Conservation (phyloP, 2,329 filamentous ascomycete species). For the Achaetomium macrosporum region DNA sequence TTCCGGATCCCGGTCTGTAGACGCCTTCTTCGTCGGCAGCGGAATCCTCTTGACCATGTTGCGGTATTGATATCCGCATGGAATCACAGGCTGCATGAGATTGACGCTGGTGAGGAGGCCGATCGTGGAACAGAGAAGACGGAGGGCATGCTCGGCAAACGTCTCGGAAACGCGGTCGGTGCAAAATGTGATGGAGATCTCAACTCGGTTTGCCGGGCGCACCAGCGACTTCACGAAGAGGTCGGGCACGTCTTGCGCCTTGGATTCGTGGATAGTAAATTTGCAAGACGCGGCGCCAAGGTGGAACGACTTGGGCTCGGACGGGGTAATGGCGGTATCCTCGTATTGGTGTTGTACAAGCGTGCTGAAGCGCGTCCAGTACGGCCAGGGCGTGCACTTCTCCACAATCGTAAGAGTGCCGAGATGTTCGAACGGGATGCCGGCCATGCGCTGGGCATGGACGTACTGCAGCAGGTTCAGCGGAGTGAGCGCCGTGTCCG, state of each 20-base stretch:
- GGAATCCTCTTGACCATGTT: slow-evolving; percentile 38
- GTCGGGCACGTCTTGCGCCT: slow-evolving; percentile 39
- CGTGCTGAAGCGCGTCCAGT: slow-evolving; percentile 49
- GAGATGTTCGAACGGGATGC: slow-evolving; percentile 45
- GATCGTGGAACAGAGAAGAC: slow-evolving; percentile 41
- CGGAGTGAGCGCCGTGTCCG: slow-evolving; percentile 39
- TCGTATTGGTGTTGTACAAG: slow-evolving; percentile 47
- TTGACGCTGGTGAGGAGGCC: slow-evolving; percentile 41
- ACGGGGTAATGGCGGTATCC: slow-evolving; percentile 32
- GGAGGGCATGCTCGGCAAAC: slow-evolving; percentile 41
- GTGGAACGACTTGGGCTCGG: slow-evolving; percentile 36
- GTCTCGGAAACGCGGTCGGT: slow-evolving; percentile 37
- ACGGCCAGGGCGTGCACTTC: slow-evolving; percentile 49
- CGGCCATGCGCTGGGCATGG: slow-evolving; percentile 43
- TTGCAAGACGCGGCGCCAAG: slow-evolving; percentile 42
- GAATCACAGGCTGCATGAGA: slow-evolving; percentile 41
- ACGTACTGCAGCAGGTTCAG: slow-evolving; percentile 44
- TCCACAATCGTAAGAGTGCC: slow-evolving; percentile 47
- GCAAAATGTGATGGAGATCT: slow-evolving; percentile 42
- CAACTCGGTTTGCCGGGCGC: slow-evolving; percentile 32
- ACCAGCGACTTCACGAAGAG: slow-evolving; percentile 40
- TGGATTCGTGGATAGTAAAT: slow-evolving; percentile 37
- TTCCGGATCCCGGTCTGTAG: background rate
- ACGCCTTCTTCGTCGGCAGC: slow-evolving; percentile 27
- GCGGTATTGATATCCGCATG: slow-evolving; percentile 39